Evolutionary conservation across 2,329 filamentous ascomycete genomes (phyloP), one percentile per base, ranked within the genome.

Genomic region (Mollisiaceae sp.): DNA sequence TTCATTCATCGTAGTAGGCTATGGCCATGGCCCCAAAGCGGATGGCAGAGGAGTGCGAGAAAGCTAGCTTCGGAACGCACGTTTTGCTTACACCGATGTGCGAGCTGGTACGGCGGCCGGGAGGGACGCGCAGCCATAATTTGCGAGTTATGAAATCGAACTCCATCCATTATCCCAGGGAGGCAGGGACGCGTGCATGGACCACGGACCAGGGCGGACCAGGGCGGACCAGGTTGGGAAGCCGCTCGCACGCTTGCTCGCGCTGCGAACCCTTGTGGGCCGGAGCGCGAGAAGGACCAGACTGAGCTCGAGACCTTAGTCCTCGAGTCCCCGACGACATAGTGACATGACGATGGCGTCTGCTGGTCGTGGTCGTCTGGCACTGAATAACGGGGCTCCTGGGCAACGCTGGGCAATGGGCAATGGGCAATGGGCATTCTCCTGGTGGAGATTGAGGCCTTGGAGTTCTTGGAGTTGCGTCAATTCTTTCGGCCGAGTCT

Each of bases 1-100:
- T 35, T 57, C 36, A 39, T 57, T 57, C 32, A 57, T 41, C 38
- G 22, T n/a, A 50, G 55, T 39, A 57, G 55, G 55, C 55, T 57
- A 57, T 57, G 55, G 45, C n/a, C 20, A 9, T 22, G 20, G 50
- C 14, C 22, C 22, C 50, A 27, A 22, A 14, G 50, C 55, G 4
- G 14, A 35, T 38, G 18, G 15, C 4, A 20, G 35, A n/a, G 24
- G 22, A 54, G 24, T 18, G 20, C 55, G 32, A 54, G 55, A 35
- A 12, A 39, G 55, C 18, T 57, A 39, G 55, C 35, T 57, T 22
- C 35, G 35, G 32, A 39, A 27, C 8, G 55, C 15, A 14, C 1
- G 6, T 8, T 57, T 39, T 38, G 35, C 55, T 57, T 6, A 39
- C 55, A 4, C 55, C 55, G 55, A 57, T 35, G 18, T 54, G 22